Evolutionary conservation across 2,329 filamentous ascomycete genomes (phyloP), one percentile per base, ranked within the genome.

Genomic region (Didymella sp.): DNA sequence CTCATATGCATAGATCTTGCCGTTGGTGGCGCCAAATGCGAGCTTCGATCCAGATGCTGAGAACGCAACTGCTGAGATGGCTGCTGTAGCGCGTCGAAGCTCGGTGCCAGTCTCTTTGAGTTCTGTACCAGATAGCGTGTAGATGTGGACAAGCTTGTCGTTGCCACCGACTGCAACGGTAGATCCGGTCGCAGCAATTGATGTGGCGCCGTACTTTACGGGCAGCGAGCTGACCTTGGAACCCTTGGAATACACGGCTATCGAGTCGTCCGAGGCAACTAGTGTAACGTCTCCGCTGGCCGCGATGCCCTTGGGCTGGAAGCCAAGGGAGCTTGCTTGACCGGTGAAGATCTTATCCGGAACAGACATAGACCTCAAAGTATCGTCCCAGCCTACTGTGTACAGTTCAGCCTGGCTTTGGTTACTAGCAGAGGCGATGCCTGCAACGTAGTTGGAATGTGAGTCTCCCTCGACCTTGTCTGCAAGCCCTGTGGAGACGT

Each of bases 381-480:
- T 92, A 75, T 99, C 95, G 72, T 99, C 95, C 95, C 94, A 99
- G 61, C 89, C 93, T 50, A 94, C 90, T 69, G 89, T 94, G 78
- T 91, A 93, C n/a, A 92, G 85, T 63, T 87, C 72, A 28, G 75
- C 74, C 55, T 76, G 74, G 37, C 61, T 56, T 25, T 65, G 69
- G 13, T 64, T 47, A 4, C 73, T 73, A 8, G 70, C 61, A 0
- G 86, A 79, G 2, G 88, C 81, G 62, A 99, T 88, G 47, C 90
- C 90, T 3, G 88, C 86, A 48, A 98, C 87, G 75, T 96, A 93
- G 75, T 94, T 96, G 7, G 89, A 89, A 76, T 97, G 95, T 3
- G 85, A 81, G 63, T 91, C 87, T 25, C 95, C 94, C 60, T 95
- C 90, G 11, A 96, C 84, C 12, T 85, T 83, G 27, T 87, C 83